Base-by-base conservation (phyloP, 2,329 filamentous ascomycete species). In the Colletotrichum sp. region DNA sequence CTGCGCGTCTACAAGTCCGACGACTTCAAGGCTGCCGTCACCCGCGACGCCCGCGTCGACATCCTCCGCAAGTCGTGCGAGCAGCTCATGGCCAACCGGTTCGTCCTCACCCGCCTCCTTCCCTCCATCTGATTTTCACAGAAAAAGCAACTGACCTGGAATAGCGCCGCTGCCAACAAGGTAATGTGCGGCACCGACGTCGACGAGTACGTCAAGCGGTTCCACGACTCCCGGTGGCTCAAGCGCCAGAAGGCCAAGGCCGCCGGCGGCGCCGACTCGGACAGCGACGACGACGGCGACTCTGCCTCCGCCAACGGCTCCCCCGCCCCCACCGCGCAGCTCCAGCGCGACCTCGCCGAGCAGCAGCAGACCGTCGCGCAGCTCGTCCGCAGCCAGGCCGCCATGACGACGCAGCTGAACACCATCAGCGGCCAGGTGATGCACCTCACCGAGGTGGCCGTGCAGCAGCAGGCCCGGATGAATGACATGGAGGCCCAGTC, bases 171-270 rank as follows among this genome's bases (percentile, higher is more conserved):
- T 2, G 15, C 21, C 0, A 48, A 52, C 5, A 64, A 28, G 4
- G 16, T 34, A 0, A 60, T 58, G 6, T 15, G 38, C 34, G 60
- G 48, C 34, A 34, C 34, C n/a, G 26, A 71, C 2, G n/a, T 66
- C 7, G 67, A 71, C 7, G 26, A 18, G 5, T 60, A 28, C 15
- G 28, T 52, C 6, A 63, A n/a, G 30, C 67, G 60, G 18, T 74
- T 74, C 60, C 72, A 74, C 21, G 72, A 74, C 61, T n/a, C 24
- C 18, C 67, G 57, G 9, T 70, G 67, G 67, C 26, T 18, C 12
- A 68, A 68, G 34, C 30, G 52, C n/a, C 55, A n/a, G 24, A 48
- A 61, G 3, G 9, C 30, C 15, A 21, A 32, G 15, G 13, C 30
- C 32, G 32, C 21, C 21, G n/a, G 15, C 15, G 1, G 2, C 3